These are phyloP conservation scores for Rhazya stricta DNA, from an alignment of 257 asterid species.

Conservation along the genomic window DNA sequence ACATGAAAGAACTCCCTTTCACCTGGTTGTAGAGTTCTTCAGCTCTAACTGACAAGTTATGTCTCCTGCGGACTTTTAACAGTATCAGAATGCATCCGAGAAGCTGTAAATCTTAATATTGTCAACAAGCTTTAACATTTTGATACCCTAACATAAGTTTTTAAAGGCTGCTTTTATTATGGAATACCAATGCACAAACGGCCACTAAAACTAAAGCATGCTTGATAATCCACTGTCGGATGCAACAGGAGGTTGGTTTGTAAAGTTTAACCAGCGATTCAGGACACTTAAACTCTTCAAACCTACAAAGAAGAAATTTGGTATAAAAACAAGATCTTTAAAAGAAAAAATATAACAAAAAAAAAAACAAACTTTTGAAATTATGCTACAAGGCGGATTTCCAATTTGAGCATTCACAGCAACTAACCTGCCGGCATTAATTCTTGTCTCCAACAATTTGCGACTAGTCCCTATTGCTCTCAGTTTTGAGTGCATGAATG, in stretches of 20 bases:
- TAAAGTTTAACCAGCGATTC: slow-evolving; percentile 55
- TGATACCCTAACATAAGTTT: slow-evolving; percentile 31
- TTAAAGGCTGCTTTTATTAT: slow-evolving; percentile 36
- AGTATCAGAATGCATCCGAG: slow-evolving; percentile 55
- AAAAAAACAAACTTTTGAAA: neutral
- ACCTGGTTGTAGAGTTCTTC: slow-evolving; percentile 81
- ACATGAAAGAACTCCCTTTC: slow-evolving; percentile 11
- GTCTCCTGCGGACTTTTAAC: slow-evolving; percentile 38
- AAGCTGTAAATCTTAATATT: slow-evolving; percentile 62
- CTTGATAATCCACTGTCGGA: slow-evolving; percentile 55
- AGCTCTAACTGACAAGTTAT: slow-evolving; percentile 59
- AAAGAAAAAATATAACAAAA: neutral
- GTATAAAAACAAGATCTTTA: slow-evolving; percentile 18
- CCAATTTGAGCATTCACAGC: slow-evolving; percentile 10
- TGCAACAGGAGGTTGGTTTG: slow-evolving; percentile 57
- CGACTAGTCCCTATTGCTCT: slow-evolving; percentile 47
- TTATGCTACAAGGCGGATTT: neutral
- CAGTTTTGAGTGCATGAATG: slow-evolving; percentile 50
- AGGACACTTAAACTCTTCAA: slow-evolving; percentile 80
- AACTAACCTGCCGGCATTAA: slow-evolving; percentile 48
- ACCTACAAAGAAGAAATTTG: slow-evolving; percentile 33
- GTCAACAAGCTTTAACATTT: slow-evolving; percentile 48
- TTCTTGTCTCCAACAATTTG: slow-evolving; percentile 53
- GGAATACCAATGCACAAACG: slow-evolving; percentile 68
- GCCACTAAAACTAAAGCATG: slow-evolving; percentile 57